phyloP scores from a whole-genome alignment of 805 yeast species.

The Wickerhamomyces hampshirensis region DNA sequence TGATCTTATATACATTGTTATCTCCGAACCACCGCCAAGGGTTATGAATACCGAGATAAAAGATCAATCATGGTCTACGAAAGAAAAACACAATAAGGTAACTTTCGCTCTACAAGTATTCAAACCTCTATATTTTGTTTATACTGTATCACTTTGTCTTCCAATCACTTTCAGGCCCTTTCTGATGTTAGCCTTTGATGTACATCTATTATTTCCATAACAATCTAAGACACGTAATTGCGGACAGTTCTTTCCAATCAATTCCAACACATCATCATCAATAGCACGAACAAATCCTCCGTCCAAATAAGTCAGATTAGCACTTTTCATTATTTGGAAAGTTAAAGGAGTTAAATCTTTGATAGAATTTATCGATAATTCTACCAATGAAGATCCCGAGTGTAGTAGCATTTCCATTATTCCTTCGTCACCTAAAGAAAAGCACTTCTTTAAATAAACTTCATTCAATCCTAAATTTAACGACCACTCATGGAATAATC shows the following conservation, averaged over 20 bases:
- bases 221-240: constrained; percentile 67
- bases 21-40: no score
- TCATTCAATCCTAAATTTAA: constrained; percentile 53
- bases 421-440: constrained; percentile 58
- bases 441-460: constrained; percentile 62
- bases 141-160: constrained; percentile 56
- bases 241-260: constrained; percentile 54
- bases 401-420: constrained; percentile 57
- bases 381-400: constrained; percentile 59
- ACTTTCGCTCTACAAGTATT: no score
- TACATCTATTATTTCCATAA: constrained; percentile 71
- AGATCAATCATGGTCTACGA: no score
- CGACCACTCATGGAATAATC: constrained; percentile 54
- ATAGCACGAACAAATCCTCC: constrained; percentile 75
- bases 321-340: constrained; percentile 45
- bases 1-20: no score
- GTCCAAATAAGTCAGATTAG: constrained; percentile 64
- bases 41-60: no score
- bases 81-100: no score
- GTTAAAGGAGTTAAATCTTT: constrained; percentile 47
- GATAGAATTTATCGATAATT: constrained; percentile 72
- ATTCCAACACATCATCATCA: constrained; percentile 62
- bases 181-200: constrained; percentile 47
- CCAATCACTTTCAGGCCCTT: constrained; percentile 64
- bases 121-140: not conserved